Base-by-base conservation (phyloP, 2,329 filamentous ascomycete genomes). In the Alternaria sp. region DNA sequence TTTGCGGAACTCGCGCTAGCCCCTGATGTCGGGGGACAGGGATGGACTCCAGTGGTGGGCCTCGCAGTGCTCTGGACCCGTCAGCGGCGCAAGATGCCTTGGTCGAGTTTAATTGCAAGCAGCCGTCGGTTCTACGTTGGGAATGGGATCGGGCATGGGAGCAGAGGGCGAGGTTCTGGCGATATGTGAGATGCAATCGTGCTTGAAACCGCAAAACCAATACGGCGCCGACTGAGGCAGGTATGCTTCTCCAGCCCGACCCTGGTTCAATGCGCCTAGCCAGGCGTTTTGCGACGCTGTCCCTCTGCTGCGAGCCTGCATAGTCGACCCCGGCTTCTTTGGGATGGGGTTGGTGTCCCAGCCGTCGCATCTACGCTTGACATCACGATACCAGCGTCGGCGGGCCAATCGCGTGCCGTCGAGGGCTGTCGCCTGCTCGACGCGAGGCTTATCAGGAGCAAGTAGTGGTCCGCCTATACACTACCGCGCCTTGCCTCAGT, bases 261-360 rank as follows among this genome's bases (percentile, higher is more conserved):
- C 55, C 61, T 45, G 58, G 61, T 68, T 64, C 60, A 50, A 51
- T 47, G 54, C 46, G 26, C 13, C 54, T 46, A 59, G 60, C 66
- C 55, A 54, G 58, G 70, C 72, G 67, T 70, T 64, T 70, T 61
- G 59, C 68, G 66, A 64, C 62, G 64, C 69, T 68, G 51, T 54
- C 62, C 51, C 64, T 32, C 49, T 64, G 69, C 70, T 66, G 64
- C 64, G 74, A 64, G 50, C 55, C 61, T 70, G 71, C 59, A 74
- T 73, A 74, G 71, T 68, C 36, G 62, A 70, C 47, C 70, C 67
- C 23, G 56, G 59, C 55, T 25, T 25, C 12, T 36, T 32, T 62
- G 49, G 50, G 30, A 69, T 69, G 70, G 72, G 72, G 72, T 70
- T 74, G 74, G 72, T 25, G 50, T 70, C 59, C 65, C 66, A 67